Conservation (phyloP, 768 basidiomycete genomes). For the Pisolithus marmoratus region DNA sequence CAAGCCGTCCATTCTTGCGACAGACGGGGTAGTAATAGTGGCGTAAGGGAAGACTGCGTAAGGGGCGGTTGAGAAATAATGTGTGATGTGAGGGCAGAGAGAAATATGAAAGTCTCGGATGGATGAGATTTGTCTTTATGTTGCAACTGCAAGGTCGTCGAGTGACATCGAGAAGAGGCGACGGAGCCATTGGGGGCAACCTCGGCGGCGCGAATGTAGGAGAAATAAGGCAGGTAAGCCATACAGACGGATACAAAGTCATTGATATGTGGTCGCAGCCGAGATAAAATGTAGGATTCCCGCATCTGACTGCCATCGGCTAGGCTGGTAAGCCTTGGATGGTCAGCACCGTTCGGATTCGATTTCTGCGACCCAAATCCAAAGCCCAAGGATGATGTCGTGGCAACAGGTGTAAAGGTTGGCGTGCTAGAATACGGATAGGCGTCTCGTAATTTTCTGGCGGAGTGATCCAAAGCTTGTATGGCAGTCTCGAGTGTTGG, state of each 20-base stretch:
- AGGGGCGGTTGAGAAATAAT: slow-evolving; percentile 64
- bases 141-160: slow-evolving; percentile 41
- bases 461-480: slow-evolving; percentile 60
- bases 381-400: slow-evolving; percentile 31
- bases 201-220: slow-evolving; percentile 39
- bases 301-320: slow-evolving; percentile 60
- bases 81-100: slow-evolving; percentile 63
- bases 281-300: slow-evolving; percentile 70
- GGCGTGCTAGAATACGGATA: slow-evolving; percentile 70
- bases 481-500: slow-evolving; percentile 73
- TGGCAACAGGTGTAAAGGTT: slow-evolving; percentile 22
- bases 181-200: slow-evolving; percentile 15
- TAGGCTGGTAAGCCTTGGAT: slow-evolving; percentile 14
- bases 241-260: slow-evolving; percentile 75
- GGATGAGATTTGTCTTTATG: slow-evolving; percentile 68
- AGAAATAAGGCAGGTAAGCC: slow-evolving; percentile 85
- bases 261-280: slow-evolving; percentile 66
- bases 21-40: slow-evolving; percentile 58
- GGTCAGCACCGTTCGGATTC: slow-evolving; percentile 28
- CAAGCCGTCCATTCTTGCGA: slow-evolving; percentile 74
- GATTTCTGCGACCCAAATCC: slow-evolving; percentile 23
- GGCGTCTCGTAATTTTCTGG: slow-evolving; percentile 72
- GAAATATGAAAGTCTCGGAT: slow-evolving; percentile 66
- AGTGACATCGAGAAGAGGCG: slow-evolving; percentile 33
- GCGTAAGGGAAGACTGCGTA: slow-evolving; percentile 51